These are phyloP conservation scores for Barnettozyma sucrosica DNA, from an alignment of 805 yeast species.

Conservation along the genomic window DNA sequence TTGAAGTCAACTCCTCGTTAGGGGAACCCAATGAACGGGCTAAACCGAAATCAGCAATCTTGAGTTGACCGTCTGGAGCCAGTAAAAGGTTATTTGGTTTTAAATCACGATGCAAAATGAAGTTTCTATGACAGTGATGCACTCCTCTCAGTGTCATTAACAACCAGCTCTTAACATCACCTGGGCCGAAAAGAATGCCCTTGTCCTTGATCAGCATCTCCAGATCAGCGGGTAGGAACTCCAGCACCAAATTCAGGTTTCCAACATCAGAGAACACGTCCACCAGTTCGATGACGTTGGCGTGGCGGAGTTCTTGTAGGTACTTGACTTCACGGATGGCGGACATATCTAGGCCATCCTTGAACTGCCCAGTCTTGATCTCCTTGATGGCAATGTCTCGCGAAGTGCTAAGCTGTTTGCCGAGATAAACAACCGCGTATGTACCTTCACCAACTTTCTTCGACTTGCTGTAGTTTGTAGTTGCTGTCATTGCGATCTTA, in stretches of 20 bases:
- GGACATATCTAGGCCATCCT: constrained; percentile 96
- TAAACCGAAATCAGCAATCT: constrained; percentile 95
- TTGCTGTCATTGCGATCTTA: not conserved
- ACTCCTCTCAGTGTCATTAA: constrained; percentile 92
- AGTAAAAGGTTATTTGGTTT: constrained; percentile 88
- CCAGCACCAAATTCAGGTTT: constrained; percentile 79
- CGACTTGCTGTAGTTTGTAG: constrained; percentile 24
- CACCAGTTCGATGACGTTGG: constrained; percentile 77
- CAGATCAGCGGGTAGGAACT: constrained; percentile 85
- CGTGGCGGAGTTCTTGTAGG: constrained; percentile 72
- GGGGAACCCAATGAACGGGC: constrained; percentile 82
- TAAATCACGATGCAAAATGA: constrained; percentile 84
- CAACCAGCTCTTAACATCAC: constrained; percentile 90
- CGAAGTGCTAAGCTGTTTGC: constrained; percentile 50
- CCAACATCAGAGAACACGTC: constrained; percentile 74
- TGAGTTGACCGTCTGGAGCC: constrained; percentile 82
- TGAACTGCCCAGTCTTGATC: constrained; percentile 88
- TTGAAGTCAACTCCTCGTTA: constrained; percentile 74
- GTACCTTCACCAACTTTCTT: constrained; percentile 98
- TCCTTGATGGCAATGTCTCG: constrained; percentile 86
- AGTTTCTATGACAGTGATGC: constrained; percentile 91
- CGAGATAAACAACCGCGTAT: constrained; percentile 92
- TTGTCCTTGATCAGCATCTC: constrained; percentile 85
- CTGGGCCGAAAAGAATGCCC: constrained; percentile 67
- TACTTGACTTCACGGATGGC: constrained; percentile 92